These are phyloP conservation scores for Candida pseudoviswanathii DNA, from an alignment of 1,139 yeast species.

Conservation along the genomic window DNA sequence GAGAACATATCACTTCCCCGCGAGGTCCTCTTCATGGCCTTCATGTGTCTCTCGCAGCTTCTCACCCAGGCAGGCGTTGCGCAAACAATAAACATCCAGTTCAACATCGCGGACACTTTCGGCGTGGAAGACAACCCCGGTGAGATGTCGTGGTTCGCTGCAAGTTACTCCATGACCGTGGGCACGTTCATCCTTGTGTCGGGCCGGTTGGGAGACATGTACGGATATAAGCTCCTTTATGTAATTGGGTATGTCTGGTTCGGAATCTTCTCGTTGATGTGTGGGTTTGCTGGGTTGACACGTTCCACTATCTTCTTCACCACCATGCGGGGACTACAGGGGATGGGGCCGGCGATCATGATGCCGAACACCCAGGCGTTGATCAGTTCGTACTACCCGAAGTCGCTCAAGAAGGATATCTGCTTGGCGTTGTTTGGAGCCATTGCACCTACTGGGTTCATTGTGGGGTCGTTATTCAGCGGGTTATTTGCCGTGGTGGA, in stretches of 20 bases:
- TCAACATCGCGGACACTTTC: constrained; percentile 40
- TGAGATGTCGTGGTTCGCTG: constrained; percentile 59
- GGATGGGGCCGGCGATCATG: constrained; percentile 59
- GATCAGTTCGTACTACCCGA: constrained; percentile 53
- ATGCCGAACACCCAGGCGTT: constrained; percentile 62
- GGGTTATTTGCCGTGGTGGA: constrained; percentile 43
- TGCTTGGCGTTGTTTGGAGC: constrained; percentile 56
- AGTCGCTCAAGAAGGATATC: constrained; percentile 40
- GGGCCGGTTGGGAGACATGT: constrained; percentile 66
- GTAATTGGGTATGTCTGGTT: constrained; percentile 51
- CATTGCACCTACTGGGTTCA: constrained; percentile 61
- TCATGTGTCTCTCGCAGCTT: constrained; percentile 46
- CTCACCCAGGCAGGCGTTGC: constrained; percentile 53
- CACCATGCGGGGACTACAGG: constrained; percentile 58
- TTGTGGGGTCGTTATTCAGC: constrained; percentile 51
- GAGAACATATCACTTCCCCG: constrained; percentile 21
- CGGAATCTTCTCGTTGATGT: constrained; percentile 49
- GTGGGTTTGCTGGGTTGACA: constrained; percentile 53
- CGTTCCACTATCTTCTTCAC: constrained; percentile 46
- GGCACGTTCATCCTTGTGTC: constrained; percentile 64
- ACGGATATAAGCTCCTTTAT: constrained; percentile 55
- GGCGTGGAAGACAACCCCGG: constrained; percentile 38
- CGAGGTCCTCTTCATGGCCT: constrained; percentile 24
- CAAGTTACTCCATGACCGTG: constrained; percentile 58
- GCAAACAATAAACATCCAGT: constrained; percentile 44